phyloP scores from a whole-genome alignment of 2,329 filamentous ascomycete genomes.

The Alternaria consortialis region DNA sequence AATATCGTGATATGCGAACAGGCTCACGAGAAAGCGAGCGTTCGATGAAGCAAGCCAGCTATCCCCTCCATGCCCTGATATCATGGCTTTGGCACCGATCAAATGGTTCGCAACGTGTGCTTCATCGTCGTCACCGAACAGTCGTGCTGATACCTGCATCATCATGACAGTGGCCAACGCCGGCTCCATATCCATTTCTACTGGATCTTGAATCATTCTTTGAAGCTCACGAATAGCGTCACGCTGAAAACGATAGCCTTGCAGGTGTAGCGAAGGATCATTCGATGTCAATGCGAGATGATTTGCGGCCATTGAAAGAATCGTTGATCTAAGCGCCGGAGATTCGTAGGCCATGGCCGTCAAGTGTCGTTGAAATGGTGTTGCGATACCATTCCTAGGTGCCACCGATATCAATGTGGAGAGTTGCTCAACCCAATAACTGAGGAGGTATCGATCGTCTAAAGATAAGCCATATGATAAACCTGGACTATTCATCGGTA shows the following conservation, averaged over 20 bases:
- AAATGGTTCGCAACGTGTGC: conserved; percentile 40
- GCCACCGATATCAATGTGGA: conserved; percentile 38
- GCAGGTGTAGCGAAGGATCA: conserved; percentile 29
- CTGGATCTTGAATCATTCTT: conserved; percentile 34
- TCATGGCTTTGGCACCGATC: conserved; percentile 43
- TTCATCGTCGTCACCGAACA: conserved; percentile 41
- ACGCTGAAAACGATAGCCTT: conserved; percentile 40
- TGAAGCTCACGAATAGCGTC: conserved; percentile 41
- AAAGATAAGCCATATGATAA: conserved; percentile 24
- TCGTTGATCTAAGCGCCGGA: conserved; percentile 39
- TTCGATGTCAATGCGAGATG: conserved; percentile 36
- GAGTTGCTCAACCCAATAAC: conserved; percentile 40
- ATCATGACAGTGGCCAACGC: conserved; percentile 44
- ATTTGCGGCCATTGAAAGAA: conserved; percentile 45
- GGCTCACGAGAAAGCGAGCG: conserved; percentile 38
- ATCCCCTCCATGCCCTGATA: conserved; percentile 24
- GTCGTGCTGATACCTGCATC: conserved; percentile 45
- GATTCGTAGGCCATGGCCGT: conserved; percentile 39
- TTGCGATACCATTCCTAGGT: conserved; percentile 27
- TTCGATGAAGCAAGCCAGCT: conserved; percentile 27
- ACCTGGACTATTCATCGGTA: conserved; percentile 11
- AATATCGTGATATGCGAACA: conserved; percentile 47
- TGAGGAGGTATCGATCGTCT: conserved; percentile 35
- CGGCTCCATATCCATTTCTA: conserved; percentile 28
- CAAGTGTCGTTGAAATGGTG: conserved; percentile 40